phyloP scores from a whole-genome alignment of 345 rosid genomes.

The Lepidium didymum region DNA sequence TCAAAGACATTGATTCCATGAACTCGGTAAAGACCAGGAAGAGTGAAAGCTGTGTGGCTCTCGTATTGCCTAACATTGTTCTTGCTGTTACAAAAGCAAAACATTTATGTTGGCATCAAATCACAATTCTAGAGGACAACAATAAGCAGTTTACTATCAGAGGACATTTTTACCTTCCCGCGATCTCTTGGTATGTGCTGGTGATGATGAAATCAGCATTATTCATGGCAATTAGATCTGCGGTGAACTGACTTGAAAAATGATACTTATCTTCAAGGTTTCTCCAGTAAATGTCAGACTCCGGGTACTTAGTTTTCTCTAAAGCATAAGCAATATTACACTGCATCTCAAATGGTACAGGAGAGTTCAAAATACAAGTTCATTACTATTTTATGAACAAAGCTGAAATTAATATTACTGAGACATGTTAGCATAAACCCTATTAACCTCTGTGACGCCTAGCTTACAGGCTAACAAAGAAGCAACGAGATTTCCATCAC shows the following conservation, averaged over 20 bases:
- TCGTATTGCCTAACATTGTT: slow-evolving; percentile 51
- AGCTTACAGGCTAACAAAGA: slow-evolving; percentile 43
- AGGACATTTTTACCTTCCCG: slow-evolving; percentile 35
- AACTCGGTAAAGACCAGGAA: slow-evolving; percentile 54
- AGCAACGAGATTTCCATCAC: slow-evolving; percentile 54
- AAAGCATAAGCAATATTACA: slow-evolving; percentile 55
- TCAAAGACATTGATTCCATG: slow-evolving; percentile 60
- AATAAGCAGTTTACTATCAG: not conserved
- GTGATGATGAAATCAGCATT: slow-evolving; percentile 51
- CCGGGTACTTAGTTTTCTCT: slow-evolving; percentile 57
- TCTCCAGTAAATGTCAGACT: slow-evolving; percentile 51
- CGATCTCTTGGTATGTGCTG: slow-evolving; percentile 50
- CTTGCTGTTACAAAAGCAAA: slow-evolving; percentile 31
- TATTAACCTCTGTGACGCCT: slow-evolving; percentile 41
- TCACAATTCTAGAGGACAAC: not conserved
- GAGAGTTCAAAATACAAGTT: not conserved
- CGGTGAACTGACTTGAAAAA: slow-evolving; percentile 49
- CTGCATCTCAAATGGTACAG: slow-evolving; percentile 17
- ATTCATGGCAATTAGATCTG: slow-evolving; percentile 54
- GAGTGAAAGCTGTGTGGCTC: slow-evolving; percentile 58
- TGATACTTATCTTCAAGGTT: slow-evolving; percentile 48
- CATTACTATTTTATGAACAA: not conserved
- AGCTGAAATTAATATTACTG: not conserved
- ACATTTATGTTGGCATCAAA: slow-evolving; percentile 1
- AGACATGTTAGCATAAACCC: not conserved